Percentiles rank a stretch among this genome's conserved stretches.
phyloP scores from a whole-genome alignment of 176 grass and related monocot genomes.

The Bromus sterilis region DNA sequence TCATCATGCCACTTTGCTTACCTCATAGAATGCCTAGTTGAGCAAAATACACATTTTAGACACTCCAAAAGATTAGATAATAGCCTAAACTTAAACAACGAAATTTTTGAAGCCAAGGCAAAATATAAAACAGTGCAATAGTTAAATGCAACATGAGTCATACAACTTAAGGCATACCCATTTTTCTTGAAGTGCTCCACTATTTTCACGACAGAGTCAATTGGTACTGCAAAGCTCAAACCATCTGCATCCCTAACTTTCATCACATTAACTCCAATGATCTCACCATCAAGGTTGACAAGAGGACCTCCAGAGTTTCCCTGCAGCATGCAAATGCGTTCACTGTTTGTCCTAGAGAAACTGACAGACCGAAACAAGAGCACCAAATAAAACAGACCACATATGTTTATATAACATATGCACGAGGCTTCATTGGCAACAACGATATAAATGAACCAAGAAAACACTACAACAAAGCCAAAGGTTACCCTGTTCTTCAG shows the following conservation, averaged over 20 bases:
- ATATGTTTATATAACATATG: neutral
- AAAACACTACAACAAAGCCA: neutral
- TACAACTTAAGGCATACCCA: constrained; percentile 37
- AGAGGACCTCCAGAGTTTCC: constrained; percentile 84
- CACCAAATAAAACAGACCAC: neutral
- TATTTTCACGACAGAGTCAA: constrained; percentile 68
- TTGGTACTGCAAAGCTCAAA: constrained; percentile 76
- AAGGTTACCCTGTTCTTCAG: neutral
- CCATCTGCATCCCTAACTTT: constrained; percentile 55
- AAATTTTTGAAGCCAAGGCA: neutral
- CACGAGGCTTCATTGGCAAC: neutral
- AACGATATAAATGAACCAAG: neutral
- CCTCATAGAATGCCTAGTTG: neutral
- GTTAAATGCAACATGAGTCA: neutral
- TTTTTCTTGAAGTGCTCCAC: constrained; percentile 71
- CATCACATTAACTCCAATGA: constrained; percentile 78
- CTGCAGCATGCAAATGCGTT: constrained; percentile 22
- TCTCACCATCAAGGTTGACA: constrained; percentile 86
- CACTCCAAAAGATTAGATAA: neutral
- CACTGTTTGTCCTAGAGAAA: neutral
- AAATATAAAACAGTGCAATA: constrained; percentile 4
- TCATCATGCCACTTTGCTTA: neutral
- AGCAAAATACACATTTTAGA: neutral
- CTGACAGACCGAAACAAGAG: constrained; percentile 1
- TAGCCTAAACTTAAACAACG: neutral